Base-by-base conservation (phyloP, 495 filamentous ascomycete species). In the Penicillium cosmopolitanum region DNA sequence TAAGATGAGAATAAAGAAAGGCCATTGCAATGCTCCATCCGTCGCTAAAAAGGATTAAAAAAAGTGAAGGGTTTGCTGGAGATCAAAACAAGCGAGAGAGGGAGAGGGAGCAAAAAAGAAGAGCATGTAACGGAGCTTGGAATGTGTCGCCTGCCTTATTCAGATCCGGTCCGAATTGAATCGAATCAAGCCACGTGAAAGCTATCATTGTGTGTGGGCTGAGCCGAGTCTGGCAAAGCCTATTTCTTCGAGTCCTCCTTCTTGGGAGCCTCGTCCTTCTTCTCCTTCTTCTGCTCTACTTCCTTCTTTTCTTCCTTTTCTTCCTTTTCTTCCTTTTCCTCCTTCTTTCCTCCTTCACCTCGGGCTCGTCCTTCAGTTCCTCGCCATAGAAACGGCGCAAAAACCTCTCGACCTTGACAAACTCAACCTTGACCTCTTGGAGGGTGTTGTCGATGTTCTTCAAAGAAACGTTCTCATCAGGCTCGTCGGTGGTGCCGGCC, bases 301-400 rank as follows among this genome's bases (percentile, higher is more conserved):
- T 60, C 50, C 25, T 44, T 60, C 61, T 51, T 57, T 51, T 55
- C 57, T 18, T 60, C 55, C 13, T 34, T 28, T 48, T 67, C 50
- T 13, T 66, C 40, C 36, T 58, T 23, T 44, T 62, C 42, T 2
- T 35, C 35, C 25, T 64, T 33, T n/a, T 51, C 33, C 40, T 65
- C 57, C 61, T 57, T 56, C 46, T 38, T 44, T 65, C 57, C 61
- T 57, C 58, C 46, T 58, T 55, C 38, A 57, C 44, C 47, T 57
- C 59, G 59, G 60, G 43, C 35, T 61, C 50, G 16, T 56, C 42
- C 51, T 59, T 55, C n/a, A 67, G 53, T 43, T 73, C 61, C 50
- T 84, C 80, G 25, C 79, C 79, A 70, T 90, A 96, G 73, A 89
- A 96, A 55, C 80, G 82, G 71, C 81, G 84, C 71, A 97, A 83